These are phyloP conservation scores for Lepiota subincarnata DNA, from an alignment of 768 basidiomycete genomes.

Conservation along the genomic window DNA sequence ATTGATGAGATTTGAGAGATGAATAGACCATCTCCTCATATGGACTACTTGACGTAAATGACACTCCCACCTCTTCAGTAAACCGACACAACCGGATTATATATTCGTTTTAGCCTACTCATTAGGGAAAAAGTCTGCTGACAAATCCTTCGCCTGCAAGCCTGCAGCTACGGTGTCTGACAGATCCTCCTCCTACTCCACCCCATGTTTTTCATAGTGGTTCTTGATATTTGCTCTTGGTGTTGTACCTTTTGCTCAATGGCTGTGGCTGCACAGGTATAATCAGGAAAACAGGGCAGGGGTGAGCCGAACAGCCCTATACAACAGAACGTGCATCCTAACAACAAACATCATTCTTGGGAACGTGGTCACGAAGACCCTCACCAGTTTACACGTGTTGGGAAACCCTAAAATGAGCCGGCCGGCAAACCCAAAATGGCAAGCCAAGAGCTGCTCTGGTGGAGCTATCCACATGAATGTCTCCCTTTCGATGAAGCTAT, in stretches of 20 bases:
- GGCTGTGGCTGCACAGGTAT: not conserved
- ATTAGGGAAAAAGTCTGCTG: not conserved
- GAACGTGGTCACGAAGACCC: slow-evolving; percentile 4
- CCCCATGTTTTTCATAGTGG: not conserved
- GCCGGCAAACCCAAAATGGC: slow-evolving; percentile 4
- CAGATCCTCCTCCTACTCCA: too few species aligned
- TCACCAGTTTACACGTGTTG: slow-evolving; percentile 1
- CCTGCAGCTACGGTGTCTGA: not conserved
- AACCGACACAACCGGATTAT: slow-evolving; percentile 7
- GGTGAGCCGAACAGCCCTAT: slow-evolving; percentile 6
- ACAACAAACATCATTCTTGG: slow-evolving; percentile 12
- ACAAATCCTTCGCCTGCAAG: not conserved
- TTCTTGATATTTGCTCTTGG: not conserved
- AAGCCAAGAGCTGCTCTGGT: not conserved
- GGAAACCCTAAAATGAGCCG: slow-evolving; percentile 2
- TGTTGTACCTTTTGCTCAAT: not conserved
- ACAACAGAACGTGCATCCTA: slow-evolving; percentile 6
- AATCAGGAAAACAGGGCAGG: not conserved
- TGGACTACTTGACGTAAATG: slow-evolving; percentile 9
- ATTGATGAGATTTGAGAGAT: slow-evolving; percentile 5
- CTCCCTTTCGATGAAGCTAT: not conserved
- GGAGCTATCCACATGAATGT: slow-evolving; percentile 1
- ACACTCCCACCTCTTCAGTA: not conserved
- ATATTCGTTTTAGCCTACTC: not conserved
- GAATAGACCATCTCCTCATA: slow-evolving; percentile 1